Base-by-base conservation (phyloP, 2,329 filamentous ascomycete species). In the Myriangium duriaei region DNA sequence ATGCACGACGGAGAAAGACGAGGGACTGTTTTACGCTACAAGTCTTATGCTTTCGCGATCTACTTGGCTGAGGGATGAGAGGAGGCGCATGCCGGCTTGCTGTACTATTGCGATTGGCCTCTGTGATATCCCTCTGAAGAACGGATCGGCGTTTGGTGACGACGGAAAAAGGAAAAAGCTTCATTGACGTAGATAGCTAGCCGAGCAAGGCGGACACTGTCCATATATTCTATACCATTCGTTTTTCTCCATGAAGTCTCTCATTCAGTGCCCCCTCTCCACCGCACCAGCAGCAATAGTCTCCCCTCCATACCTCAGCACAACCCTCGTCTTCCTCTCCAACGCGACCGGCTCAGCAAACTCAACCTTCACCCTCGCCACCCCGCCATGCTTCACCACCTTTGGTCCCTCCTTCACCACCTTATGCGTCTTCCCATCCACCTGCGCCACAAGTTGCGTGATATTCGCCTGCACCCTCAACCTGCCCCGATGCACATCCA, bases 201-300 rank as follows among this genome's bases (percentile, higher is more conserved):
- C n/a, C n/a, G n/a, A n/a, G n/a, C n/a, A n/a, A n/a, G n/a, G n/a
- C n/a, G n/a, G n/a, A n/a, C n/a, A n/a, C n/a, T n/a, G n/a, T n/a
- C n/a, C n/a, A n/a, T n/a, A n/a, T n/a, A n/a, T n/a, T n/a, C n/a
- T n/a, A n/a, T n/a, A n/a, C n/a, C n/a, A n/a, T n/a, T n/a, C n/a
- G n/a, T n/a, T n/a, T n/a, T n/a, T n/a, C n/a, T n/a, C n/a, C n/a
- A n/a, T n/a, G n/a, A n/a, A n/a, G n/a, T n/a, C n/a, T n/a, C n/a
- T n/a, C n/a, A n/a, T n/a, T n/a, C n/a, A n/a, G n/a, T 41, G 26
- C 5, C 37, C 41, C 18, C 41, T 34, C 32, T 94, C 87, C 49
- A 96, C 60, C 45, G 94, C 62, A 2, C 91, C 91, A 26, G 87
- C 86, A 9, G 85, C 91, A 42, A 96, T 72, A 2, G 91, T 96